These are phyloP conservation scores for Saccharomycopsis sp. DNA, from an alignment of 805 yeast genomes.

Conservation along the genomic window DNA sequence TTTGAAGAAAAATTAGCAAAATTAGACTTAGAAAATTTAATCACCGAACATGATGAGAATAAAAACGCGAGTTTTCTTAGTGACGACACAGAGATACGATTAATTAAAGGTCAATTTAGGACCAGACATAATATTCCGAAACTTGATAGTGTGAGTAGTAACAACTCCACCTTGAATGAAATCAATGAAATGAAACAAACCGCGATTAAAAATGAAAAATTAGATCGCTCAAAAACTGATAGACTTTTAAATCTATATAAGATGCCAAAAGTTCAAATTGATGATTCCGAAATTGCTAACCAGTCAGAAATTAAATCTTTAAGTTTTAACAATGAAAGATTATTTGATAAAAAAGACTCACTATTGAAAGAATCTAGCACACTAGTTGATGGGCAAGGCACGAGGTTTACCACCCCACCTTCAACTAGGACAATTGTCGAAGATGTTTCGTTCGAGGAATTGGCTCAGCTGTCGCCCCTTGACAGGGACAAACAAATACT, in stretches of 20 bases:
- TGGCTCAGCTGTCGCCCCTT: background rate
- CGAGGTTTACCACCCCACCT: too few species aligned
- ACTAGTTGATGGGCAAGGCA: background rate
- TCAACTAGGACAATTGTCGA: too few species aligned
- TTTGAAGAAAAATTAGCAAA: conserved; percentile 16
- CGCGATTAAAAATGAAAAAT: background rate
- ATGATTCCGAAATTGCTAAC: background rate
- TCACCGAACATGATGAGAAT: conserved; percentile 8
- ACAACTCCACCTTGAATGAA: conserved; percentile 6
- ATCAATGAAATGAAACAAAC: conserved; percentile 5
- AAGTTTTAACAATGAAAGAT: background rate
- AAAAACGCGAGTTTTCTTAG: conserved; percentile 6
- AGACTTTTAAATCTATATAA: conserved; percentile 6
- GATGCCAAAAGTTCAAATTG: background rate
- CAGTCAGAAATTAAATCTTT: background rate
- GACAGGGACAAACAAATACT: background rate
- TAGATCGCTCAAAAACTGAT: conserved; percentile 6
- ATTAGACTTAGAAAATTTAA: conserved; percentile 12
- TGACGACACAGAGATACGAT: conserved; percentile 13
- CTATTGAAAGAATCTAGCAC: background rate
- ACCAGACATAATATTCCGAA: background rate
- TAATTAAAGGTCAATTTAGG: conserved; percentile 10
- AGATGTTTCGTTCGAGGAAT: background rate
- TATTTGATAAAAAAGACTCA: background rate
- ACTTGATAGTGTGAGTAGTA: conserved; percentile 1